phyloP scores from a whole-genome alignment of 306 rosid species.

The Castanospermum australe region DNA sequence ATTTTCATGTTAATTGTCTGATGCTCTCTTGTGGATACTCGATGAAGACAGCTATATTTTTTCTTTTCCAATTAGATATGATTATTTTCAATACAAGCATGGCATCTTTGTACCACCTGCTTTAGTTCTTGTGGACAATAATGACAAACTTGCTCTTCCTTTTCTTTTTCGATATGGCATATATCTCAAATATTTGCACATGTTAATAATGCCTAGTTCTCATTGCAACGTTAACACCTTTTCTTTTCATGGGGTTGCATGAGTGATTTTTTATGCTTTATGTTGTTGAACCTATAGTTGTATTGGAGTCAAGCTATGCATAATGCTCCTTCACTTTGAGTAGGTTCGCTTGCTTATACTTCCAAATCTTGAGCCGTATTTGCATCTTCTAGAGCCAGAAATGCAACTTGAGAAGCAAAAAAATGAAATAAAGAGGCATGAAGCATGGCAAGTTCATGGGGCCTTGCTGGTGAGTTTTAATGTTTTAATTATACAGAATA shows the following conservation, averaged over 20 bases:
- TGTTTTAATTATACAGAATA: constrained; percentile 16
- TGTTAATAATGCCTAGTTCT: constrained; percentile 3
- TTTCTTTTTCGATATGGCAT: background rate
- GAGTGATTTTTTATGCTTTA: constrained; percentile 6
- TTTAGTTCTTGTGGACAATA: background rate
- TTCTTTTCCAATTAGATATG: constrained; percentile 3
- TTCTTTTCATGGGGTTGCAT: background rate
- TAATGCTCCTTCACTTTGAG: constrained; percentile 26
- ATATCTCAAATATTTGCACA: background rate
- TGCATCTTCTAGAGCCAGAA: constrained; percentile 81
- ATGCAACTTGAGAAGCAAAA: constrained; percentile 77
- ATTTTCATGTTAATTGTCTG: background rate
- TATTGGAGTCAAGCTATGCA: constrained; percentile 19
- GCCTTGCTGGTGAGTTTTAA: constrained; percentile 74
- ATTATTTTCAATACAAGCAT: background rate
- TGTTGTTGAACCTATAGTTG: constrained; percentile 9
- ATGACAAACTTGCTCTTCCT: background rate
- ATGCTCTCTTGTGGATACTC: constrained; percentile 4
- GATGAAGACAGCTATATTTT: constrained; percentile 5
- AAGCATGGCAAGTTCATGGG: constrained; percentile 87
- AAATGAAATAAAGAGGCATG: constrained; percentile 74
- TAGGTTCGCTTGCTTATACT: constrained; percentile 80
- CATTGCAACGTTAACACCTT: background rate
- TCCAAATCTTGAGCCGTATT: constrained; percentile 85
- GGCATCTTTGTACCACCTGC: background rate